phyloP scores from a whole-genome alignment of 2,329 filamentous ascomycete species.

The Eurotiales sp. region DNA sequence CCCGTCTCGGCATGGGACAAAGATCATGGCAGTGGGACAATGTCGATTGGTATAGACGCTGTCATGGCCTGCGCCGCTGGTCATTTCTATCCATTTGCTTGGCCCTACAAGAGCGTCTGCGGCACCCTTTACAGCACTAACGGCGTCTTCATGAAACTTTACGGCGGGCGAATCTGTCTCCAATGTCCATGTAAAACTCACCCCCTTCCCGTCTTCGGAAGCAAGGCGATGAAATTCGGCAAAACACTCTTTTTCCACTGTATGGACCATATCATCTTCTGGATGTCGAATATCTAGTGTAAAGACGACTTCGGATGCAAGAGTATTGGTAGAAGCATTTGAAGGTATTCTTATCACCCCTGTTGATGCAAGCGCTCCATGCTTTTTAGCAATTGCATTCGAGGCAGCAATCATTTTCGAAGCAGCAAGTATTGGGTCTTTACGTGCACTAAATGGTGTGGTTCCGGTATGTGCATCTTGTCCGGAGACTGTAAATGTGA shows the following conservation, averaged over 20 bases:
- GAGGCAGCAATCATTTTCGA: constrained; percentile 61
- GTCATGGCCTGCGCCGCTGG: constrained; percentile 33
- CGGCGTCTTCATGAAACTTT: constrained; percentile 3
- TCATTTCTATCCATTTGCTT: constrained; percentile 9
- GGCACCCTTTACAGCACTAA: constrained; percentile 2
- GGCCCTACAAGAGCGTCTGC: too few relatives aligned
- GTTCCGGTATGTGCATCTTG: constrained; percentile 68
- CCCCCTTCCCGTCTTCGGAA: neutral
- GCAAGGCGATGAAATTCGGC: neutral
- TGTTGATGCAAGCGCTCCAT: constrained; percentile 59
- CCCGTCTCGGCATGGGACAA: constrained; percentile 61
- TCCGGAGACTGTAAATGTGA: constrained; percentile 59
- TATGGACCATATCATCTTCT: constrained; percentile 5
- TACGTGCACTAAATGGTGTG: constrained; percentile 60
- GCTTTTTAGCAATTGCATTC: constrained; percentile 55
- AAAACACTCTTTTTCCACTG: constrained; percentile 6
- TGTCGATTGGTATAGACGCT: constrained; percentile 58
- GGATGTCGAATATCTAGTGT: constrained; percentile 59
- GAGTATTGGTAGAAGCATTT: constrained; percentile 65
- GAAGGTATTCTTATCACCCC: constrained; percentile 61
- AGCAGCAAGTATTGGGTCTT: constrained; percentile 62
- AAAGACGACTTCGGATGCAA: constrained; percentile 61
- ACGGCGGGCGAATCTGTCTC: constrained; percentile 8
- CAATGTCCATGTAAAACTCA: constrained; percentile 6
- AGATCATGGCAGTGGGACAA: constrained; percentile 64